Percentiles rank a stretch among this genome's conserved stretches.
These are phyloP conservation scores for Talaromyces sp. DNA, from an alignment of 2,329 filamentous ascomycete species.

Conservation along the genomic window DNA sequence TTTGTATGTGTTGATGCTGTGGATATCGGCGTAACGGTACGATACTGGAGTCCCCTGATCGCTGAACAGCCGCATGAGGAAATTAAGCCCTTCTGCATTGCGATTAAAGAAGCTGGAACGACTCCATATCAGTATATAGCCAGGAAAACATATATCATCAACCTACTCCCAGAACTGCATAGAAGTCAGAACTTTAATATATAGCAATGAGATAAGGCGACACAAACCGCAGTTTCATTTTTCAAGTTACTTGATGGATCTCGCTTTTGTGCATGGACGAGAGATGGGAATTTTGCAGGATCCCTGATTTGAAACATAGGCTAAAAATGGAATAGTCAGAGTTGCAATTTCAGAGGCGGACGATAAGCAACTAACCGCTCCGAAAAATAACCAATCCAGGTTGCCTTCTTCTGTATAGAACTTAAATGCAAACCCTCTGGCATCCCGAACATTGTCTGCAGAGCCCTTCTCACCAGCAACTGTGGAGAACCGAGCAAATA, in stretches of 20 bases:
- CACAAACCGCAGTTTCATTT: constrained; percentile 40
- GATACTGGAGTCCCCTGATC: constrained; percentile 45
- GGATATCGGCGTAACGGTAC: background rate
- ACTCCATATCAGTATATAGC: background rate
- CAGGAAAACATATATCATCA: background rate
- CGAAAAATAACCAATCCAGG: constrained; percentile 36
- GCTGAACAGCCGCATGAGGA: constrained; percentile 43
- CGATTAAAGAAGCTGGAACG: background rate
- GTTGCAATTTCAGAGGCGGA: background rate
- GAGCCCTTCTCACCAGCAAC: constrained; percentile 43
- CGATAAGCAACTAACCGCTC: background rate
- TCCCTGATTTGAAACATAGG: constrained; percentile 49
- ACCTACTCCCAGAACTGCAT: constrained; percentile 24
- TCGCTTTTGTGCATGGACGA: constrained; percentile 44
- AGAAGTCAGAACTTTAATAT: constrained; percentile 30
- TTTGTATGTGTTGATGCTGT: background rate
- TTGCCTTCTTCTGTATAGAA: constrained; percentile 47
- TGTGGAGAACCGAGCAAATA: constrained; percentile 45
- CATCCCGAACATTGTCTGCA: constrained; percentile 46
- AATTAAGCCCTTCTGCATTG: constrained; percentile 35
- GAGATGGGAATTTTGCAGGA: constrained; percentile 43
- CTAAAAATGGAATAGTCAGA: constrained; percentile 12
- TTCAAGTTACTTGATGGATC: constrained; percentile 47
- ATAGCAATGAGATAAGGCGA: constrained; percentile 44
- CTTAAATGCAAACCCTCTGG: constrained; percentile 48